phyloP scores from a whole-genome alignment of 805 yeast species.

The Wickerhamiella qilinensis region DNA sequence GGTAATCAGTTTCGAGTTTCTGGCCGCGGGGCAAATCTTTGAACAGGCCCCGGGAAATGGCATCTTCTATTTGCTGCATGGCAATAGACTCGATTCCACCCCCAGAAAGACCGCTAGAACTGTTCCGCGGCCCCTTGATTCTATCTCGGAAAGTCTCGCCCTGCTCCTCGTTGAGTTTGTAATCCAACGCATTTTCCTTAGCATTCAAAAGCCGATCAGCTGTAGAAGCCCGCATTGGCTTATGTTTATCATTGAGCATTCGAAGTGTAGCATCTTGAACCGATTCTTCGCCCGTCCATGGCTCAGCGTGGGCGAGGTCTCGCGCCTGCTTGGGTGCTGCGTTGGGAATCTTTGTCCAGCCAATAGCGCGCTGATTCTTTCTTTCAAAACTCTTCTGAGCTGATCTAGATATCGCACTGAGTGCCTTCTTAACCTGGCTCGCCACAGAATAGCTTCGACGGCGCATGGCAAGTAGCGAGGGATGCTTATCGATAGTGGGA shows the following conservation, averaged over 20 bases:
- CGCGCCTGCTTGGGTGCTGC: conserved; percentile 29
- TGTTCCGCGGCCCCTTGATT: conserved; percentile 3
- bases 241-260: conserved; percentile 38
- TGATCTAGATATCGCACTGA: too few relatives aligned
- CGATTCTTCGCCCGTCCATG: conserved; percentile 46
- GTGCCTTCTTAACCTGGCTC: too few relatives aligned
- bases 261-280: conserved; percentile 32
- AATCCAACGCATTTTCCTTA: conserved; percentile 50
- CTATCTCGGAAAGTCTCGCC: conserved; percentile 12
- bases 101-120: conserved; percentile 10
- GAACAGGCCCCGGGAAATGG: conserved; percentile 56
- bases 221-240: conserved; percentile 21
- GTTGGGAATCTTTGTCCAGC: conserved; percentile 27
- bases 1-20: conserved; percentile 28
- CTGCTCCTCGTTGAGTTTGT: conserved; percentile 29
- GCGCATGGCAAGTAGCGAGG: too few relatives aligned
- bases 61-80: conserved; percentile 59
- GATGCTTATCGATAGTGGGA: too few relatives aligned
- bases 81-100: conserved; percentile 45
- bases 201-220: conserved; percentile 38
- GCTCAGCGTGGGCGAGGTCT: conserved; percentile 33
- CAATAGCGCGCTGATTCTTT: conserved; percentile 27
- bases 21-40: conserved; percentile 47
- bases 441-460: too few relatives aligned
- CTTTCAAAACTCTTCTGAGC: conserved; percentile 26